Base-by-base conservation (phyloP, 345 rosid species). In the Pistacia vera region DNA sequence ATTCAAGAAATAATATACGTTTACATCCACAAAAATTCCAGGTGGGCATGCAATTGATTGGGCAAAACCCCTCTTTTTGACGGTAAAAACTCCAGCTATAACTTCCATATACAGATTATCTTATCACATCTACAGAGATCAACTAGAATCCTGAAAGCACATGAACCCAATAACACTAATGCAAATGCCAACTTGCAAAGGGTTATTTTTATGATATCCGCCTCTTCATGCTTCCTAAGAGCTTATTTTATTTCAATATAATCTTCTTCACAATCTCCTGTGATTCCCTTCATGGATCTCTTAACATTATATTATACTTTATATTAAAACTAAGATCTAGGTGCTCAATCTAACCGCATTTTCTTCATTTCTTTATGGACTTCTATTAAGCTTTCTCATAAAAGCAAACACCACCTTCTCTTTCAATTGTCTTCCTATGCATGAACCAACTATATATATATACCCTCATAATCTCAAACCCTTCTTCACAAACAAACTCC, bases 221-320 rank as follows among this genome's bases (percentile, higher is more conserved):
- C 10, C 83, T 20, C 52, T 79, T 74, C 85, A 63, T 7, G 80
- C 63, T 74, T 16, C 38, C 38, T 2, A 3, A 63, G 70, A 38
- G 13, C 56, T 75, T 68, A 67, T 71, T 75, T 44, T 66, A 56
- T 12, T 46, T n/a, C 25, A 52, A 35, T 25, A 36, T 11, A 67
- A 82, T 77, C 74, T 64, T 58, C 66, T 8, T n/a, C 60, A 25
- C 59, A 56, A 48, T 76, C 81, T 79, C 36, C 44, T 54, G 11
- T 14, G 74, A 62, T n/a, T 66, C 58, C 48, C 62, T 72, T n/a
- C 6, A 28, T 56, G 44, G 25, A 77, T 30, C 33, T 64, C 67
- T 18, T 65, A 61, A 20, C 76, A 49, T 54, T 62, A 68, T 69
- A 44, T 54, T 70, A 16, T 51, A 12, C 3, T 35, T 12, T 49